These are phyloP conservation scores for Mycena sanguinolenta DNA, from an alignment of 768 basidiomycete species.

Conservation along the genomic window DNA sequence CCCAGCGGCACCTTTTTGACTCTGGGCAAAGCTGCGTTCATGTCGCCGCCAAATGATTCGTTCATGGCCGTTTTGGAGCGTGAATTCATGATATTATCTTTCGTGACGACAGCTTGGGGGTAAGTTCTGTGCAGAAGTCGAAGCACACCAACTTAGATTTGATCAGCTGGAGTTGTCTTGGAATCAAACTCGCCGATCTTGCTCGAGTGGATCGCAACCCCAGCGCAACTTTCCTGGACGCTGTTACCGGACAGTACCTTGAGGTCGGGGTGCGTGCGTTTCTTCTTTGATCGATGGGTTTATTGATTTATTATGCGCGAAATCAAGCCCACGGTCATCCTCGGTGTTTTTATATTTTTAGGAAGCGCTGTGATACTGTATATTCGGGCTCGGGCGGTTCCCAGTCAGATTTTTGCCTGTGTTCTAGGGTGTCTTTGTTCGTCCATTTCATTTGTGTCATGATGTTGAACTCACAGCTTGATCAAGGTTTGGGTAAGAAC, in stretches of 20 bases:
- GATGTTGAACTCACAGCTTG: not conserved
- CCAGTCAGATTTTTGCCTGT: constrained; percentile 69
- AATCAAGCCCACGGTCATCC: constrained; percentile 67
- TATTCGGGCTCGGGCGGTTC: constrained; percentile 70
- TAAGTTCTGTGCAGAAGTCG: constrained; percentile 48
- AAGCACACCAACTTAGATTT: not conserved
- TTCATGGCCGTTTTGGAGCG: constrained; percentile 79
- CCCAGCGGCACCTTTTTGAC: constrained; percentile 8
- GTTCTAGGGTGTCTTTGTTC: constrained; percentile 70
- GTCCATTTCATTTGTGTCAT: not conserved
- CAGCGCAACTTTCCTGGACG: constrained; percentile 51
- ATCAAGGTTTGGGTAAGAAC: constrained; percentile 56
- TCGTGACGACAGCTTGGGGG: constrained; percentile 70
- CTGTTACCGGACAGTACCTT: constrained; percentile 67
- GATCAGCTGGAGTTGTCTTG: constrained; percentile 75
- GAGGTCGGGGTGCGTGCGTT: constrained; percentile 57
- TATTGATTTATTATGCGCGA: constrained; percentile 7
- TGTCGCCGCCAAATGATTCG: constrained; percentile 78
- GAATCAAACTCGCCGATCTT: constrained; percentile 71
- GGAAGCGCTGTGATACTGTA: constrained; percentile 71
- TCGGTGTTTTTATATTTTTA: constrained; percentile 73
- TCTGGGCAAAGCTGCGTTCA: constrained; percentile 61
- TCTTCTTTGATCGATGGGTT: not conserved
- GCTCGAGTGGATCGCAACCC: constrained; percentile 61
- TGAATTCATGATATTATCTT: constrained; percentile 66